phyloP scores from a whole-genome alignment of 2,329 filamentous ascomycete genomes.

The Colletotrichum liaoningense region DNA sequence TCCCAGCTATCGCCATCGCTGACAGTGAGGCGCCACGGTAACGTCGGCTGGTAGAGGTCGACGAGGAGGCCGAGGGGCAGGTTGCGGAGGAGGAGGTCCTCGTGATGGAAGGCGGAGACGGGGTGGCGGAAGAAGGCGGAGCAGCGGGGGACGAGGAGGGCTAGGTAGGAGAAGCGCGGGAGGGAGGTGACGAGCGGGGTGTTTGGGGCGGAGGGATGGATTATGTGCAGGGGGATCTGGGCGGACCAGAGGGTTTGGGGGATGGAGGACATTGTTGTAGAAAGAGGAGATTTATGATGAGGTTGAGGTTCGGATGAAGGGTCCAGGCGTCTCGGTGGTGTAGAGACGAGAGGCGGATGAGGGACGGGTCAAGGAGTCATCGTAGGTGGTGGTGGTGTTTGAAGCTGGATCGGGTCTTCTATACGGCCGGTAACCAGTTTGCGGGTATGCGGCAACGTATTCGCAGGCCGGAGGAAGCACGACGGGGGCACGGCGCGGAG shows the following conservation, averaged over 20 bases:
- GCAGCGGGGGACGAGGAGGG: conserved; percentile 67
- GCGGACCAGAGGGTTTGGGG: conserved; percentile 65
- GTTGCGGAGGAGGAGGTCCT: conserved; percentile 64
- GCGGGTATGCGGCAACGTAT: background rate
- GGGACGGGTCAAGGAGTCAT: conserved; percentile 12
- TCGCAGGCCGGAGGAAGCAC: too few species aligned
- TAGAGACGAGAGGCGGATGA: background rate
- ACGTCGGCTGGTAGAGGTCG: conserved; percentile 65
- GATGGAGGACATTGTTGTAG: conserved; percentile 40
- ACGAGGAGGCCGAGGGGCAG: conserved; percentile 65
- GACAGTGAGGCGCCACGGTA: conserved; percentile 68
- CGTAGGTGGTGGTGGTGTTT: background rate
- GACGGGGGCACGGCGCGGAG: background rate
- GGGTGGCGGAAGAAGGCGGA: conserved; percentile 63
- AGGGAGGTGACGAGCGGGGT: conserved; percentile 64
- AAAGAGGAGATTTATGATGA: background rate
- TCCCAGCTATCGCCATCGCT: conserved; percentile 68
- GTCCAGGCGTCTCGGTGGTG: background rate
- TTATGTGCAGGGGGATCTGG: conserved; percentile 66
- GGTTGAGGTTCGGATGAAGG: background rate
- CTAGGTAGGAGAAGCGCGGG: conserved; percentile 70
- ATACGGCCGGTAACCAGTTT: too few species aligned
- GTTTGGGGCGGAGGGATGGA: conserved; percentile 58
- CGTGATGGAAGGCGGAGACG: conserved; percentile 70
- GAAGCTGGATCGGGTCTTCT: background rate